Base-by-base conservation (phyloP, 805 yeast species). In the Kluyveromyces lactis region DNA sequence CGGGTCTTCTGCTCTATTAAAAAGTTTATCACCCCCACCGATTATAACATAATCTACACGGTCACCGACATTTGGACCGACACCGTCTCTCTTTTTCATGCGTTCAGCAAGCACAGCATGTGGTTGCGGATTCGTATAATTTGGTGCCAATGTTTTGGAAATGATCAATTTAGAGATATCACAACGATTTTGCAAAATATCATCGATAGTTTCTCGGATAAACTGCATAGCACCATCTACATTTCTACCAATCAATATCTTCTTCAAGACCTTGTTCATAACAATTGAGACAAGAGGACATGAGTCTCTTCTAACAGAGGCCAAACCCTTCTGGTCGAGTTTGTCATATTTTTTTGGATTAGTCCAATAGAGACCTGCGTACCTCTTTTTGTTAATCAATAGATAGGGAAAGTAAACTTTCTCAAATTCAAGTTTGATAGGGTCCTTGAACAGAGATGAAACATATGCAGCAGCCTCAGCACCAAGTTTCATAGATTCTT, bases 301-400 rank as follows among this genome's bases (percentile, higher is more conserved):
- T 48, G 95, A 94, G 57, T 92, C 99, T 69, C 99, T 79, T 62
- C 99, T 79, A 31, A 92, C 99, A 0, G 98, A 92, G 55, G 95
- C 99, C 45, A 92, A 82, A 60, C 99, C 99, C 56, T 92, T 92
- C 26, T 97, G 90, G 60, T 92, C 99, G 87, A 92, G 81, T 63
- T 92, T 92, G 61, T 94, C 98, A 53, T 76, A 86, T 47, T 85
- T 86, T n/a, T 85, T 77, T 0, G 97, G 81, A 34, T 76, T 74
- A 0, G 98, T 92, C 98, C 98, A 92, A 56, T 80, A 90, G 32
- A 92, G 68, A 0, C 99, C 99, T 2, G 98, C 99, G 56, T 92
- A 92, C 61, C 99, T 74, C 64, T 92, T 92, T 63, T 92, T 92
- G 67, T 90, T 92, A 57, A 92, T 92, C 57, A 92, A 69, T 47